phyloP scores from a whole-genome alignment of 1,139 yeast genomes.

The Hyphopichia khmerensis region DNA sequence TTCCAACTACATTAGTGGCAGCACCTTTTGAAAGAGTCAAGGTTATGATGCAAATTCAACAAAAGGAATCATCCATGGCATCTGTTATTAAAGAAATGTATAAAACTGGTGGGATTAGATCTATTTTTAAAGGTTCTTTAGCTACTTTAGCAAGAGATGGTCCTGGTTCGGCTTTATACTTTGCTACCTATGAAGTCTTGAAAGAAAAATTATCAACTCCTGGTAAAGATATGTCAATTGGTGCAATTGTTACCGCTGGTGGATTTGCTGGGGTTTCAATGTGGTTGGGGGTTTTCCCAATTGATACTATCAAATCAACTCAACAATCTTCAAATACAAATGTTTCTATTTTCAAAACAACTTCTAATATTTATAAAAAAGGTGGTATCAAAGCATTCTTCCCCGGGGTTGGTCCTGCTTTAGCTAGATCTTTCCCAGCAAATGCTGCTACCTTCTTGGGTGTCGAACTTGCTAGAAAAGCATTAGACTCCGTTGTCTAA shows the following conservation, averaged over 20 bases:
- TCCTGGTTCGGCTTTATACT: slow-evolving; percentile 96
- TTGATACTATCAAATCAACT: slow-evolving; percentile 90
- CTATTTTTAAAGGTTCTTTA: slow-evolving; percentile 85
- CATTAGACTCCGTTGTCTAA: slow-evolving; percentile 47
- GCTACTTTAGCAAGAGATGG: slow-evolving; percentile 97
- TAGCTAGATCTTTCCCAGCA: slow-evolving; percentile 94
- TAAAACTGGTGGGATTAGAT: slow-evolving; percentile 76
- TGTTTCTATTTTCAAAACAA: slow-evolving; percentile 63
- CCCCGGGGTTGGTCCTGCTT: slow-evolving; percentile 97
- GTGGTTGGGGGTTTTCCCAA: slow-evolving; percentile 97
- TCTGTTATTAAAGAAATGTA: slow-evolving; percentile 71
- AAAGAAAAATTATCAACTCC: slow-evolving; percentile 60
- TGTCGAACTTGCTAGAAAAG: slow-evolving; percentile 81
- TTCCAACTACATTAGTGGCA: slow-evolving; percentile 92
- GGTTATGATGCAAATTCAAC: slow-evolving; percentile 86
- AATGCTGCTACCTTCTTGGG: slow-evolving; percentile 98
- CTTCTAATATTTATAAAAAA: slow-evolving; percentile 58
- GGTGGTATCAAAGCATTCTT: slow-evolving; percentile 91
- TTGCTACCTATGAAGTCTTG: slow-evolving; percentile 87
- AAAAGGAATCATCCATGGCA: slow-evolving; percentile 51
- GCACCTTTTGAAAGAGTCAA: slow-evolving; percentile 97
- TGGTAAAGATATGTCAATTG: slow-evolving; percentile 60
- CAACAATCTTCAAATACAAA: slow-evolving; percentile 66
- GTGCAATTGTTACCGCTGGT: slow-evolving; percentile 85
- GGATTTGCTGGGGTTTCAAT: slow-evolving; percentile 94